These are phyloP conservation scores for Globisporangium middletonii DNA, from an alignment of 352 stramenopile genomes.

Conservation along the genomic window DNA sequence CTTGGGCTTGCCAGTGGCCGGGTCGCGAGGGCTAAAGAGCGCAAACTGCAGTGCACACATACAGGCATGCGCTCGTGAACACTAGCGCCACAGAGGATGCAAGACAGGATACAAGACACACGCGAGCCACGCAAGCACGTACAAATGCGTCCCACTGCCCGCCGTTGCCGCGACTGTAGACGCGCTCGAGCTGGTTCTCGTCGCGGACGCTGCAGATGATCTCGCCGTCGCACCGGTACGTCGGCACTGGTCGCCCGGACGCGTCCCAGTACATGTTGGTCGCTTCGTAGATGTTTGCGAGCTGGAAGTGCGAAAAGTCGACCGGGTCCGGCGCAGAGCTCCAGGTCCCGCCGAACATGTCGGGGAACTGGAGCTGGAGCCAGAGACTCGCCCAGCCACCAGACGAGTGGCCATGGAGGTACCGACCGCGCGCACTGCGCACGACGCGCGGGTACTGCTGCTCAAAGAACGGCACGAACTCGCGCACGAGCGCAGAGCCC, in stretches of 20 bases:
- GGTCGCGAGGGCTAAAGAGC: slow-evolving; percentile 50
- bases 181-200: slow-evolving; percentile 65
- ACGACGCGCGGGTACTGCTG: slow-evolving; percentile 33
- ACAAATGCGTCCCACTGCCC: slow-evolving; percentile 69
- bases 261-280: slow-evolving; percentile 72
- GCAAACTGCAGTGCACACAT: slow-evolving; percentile 29
- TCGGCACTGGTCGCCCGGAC: slow-evolving; percentile 46
- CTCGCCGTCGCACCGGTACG: slow-evolving; percentile 42
- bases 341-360: slow-evolving; percentile 73
- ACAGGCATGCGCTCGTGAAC: too few relatives aligned
- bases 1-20: slow-evolving; percentile 37
- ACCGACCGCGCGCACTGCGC: slow-evolving; percentile 28
- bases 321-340: slow-evolving; percentile 68
- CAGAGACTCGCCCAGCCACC: slow-evolving; percentile 66
- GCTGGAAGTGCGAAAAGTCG: slow-evolving; percentile 63
- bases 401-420: slow-evolving; percentile 69
- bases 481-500: slow-evolving; percentile 54
- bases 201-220: slow-evolving; percentile 58
- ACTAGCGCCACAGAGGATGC: too few relatives aligned
- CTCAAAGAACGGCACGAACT: slow-evolving; percentile 69
- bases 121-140: neutral
- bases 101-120: too few relatives aligned
- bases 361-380: slow-evolving; percentile 66
- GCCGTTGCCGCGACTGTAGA: slow-evolving; percentile 58
- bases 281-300: slow-evolving; percentile 64